Percentiles rank a stretch among this genome's conserved stretches.
Conservation (phyloP, 1,284 basidiomycete species). For the Ustilago loliicola region DNA sequence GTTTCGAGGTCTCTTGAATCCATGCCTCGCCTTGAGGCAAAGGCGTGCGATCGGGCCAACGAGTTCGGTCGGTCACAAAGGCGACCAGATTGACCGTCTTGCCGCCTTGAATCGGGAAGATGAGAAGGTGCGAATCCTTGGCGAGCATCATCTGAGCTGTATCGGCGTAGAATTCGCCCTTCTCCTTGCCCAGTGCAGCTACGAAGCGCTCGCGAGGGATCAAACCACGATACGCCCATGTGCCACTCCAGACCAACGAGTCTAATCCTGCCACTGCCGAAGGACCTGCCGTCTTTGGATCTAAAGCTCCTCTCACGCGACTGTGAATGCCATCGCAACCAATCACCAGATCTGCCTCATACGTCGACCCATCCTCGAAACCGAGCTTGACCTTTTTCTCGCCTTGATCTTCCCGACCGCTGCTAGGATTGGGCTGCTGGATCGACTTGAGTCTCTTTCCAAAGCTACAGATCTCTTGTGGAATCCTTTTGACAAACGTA, state of each 20-base stretch:
- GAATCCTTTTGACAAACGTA: slow-evolving; percentile 35
- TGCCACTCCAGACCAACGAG: slow-evolving; percentile 60
- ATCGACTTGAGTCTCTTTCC: slow-evolving; percentile 44
- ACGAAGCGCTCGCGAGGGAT: slow-evolving; percentile 59
- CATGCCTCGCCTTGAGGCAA: slow-evolving; percentile 71
- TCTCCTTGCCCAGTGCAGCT: slow-evolving; percentile 42
- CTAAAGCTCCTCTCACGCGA: slow-evolving; percentile 51
- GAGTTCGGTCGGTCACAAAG: slow-evolving; percentile 73
- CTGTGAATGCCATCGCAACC: slow-evolving; percentile 69
- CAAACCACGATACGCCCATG: slow-evolving; percentile 59
- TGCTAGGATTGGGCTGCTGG: slow-evolving; percentile 12
- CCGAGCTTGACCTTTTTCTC: slow-evolving; percentile 19
- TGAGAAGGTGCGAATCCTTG: slow-evolving; percentile 74
- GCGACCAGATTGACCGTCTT: slow-evolving; percentile 75
- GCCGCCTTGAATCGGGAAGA: slow-evolving; percentile 74
- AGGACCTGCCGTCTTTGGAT: slow-evolving; percentile 31
- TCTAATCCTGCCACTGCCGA: slow-evolving; percentile 36
- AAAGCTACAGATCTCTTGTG: slow-evolving; percentile 38
- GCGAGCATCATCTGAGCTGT: slow-evolving; percentile 62
- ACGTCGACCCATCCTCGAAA: slow-evolving; percentile 43
- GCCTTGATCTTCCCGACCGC: background rate
- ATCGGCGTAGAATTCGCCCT: slow-evolving; percentile 52
- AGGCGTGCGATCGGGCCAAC: slow-evolving; percentile 69
- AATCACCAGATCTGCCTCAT: slow-evolving; percentile 64
- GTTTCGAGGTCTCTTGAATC: slow-evolving; percentile 73